Evolutionary conservation across 305 asterid genomes (phyloP).

Genomic region (Euphrasia arctica): DNA sequence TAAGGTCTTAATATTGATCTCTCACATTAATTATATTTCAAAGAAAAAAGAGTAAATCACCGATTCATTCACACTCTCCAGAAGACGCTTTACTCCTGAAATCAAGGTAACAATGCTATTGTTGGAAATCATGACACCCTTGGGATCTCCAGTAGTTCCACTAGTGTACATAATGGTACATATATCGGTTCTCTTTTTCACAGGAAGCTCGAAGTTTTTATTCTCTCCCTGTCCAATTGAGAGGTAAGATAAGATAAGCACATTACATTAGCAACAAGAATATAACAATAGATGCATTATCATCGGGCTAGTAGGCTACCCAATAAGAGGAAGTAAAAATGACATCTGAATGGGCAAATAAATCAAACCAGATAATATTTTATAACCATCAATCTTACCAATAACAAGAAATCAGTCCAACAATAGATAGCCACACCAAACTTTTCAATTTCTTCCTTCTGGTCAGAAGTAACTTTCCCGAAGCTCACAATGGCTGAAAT

Average conservation of each 20-base stretch:
- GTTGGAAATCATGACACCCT: constrained; percentile 72
- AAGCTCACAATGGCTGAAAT: constrained; percentile 58
- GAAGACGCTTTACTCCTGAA: constrained; percentile 50
- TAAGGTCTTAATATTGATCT: constrained; percentile 6
- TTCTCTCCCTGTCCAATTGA: constrained; percentile 45
- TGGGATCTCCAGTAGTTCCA: constrained; percentile 76
- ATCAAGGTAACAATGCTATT: constrained; percentile 55
- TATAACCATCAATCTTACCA: constrained; percentile 35
- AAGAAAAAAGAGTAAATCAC: constrained; percentile 30
- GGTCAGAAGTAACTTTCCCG: constrained; percentile 42
- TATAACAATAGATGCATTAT: not conserved
- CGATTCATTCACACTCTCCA: constrained; percentile 49
- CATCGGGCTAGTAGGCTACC: not conserved
- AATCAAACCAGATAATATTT: not conserved
- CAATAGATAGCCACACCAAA: constrained; percentile 37
- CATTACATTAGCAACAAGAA: not conserved
- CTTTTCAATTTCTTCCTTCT: constrained; percentile 42
- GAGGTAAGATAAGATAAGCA: constrained; percentile 23
- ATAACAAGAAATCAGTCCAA: constrained; percentile 50
- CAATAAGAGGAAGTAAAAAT: not conserved
- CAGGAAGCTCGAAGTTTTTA: constrained; percentile 50
- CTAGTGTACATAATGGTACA: constrained; percentile 77
- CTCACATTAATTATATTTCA: constrained; percentile 3
- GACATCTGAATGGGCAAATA: not conserved
- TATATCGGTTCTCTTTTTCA: constrained; percentile 50